Percentiles rank a stretch among this genome's conserved stretches.
Evolutionary conservation across 2,329 filamentous ascomycete species (phyloP).

Genomic region (Colletotrichum limetticola): DNA sequence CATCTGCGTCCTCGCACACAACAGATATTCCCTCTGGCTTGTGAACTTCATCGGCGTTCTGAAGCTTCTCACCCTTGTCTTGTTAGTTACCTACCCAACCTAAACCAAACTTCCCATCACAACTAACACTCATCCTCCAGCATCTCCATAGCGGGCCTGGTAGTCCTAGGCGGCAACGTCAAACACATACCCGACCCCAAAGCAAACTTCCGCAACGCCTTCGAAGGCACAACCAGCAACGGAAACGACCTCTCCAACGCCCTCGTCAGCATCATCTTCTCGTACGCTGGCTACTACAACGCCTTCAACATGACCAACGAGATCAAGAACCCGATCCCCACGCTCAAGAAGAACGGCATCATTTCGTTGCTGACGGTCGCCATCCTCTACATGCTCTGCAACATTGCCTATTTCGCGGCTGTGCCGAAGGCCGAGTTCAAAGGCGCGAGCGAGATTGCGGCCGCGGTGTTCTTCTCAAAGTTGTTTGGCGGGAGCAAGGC

Average conservation of each 20-base stretch:
- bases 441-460: constrained; percentile 63
- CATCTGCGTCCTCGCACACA: constrained; percentile 63
- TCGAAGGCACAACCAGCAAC: constrained; percentile 46
- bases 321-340: constrained; percentile 68
- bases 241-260: constrained; percentile 55
- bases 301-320: constrained; percentile 72
- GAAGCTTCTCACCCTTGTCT: constrained; percentile 71
- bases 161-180: constrained; percentile 61
- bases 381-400: constrained; percentile 67
- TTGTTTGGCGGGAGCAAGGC: constrained; percentile 60
- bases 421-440: constrained; percentile 65
- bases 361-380: constrained; percentile 62
- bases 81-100: constrained; percentile 42
- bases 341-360: constrained; percentile 60
- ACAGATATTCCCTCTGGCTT: constrained; percentile 65
- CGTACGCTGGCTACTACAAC: constrained; percentile 67
- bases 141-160: constrained; percentile 68
- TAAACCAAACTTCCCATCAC: too few relatives aligned
- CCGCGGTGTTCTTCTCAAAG: constrained; percentile 67
- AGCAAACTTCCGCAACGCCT: constrained; percentile 49
- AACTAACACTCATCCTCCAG: constrained; percentile 7
- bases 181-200: constrained; percentile 44
- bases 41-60: constrained; percentile 67
- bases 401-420: constrained; percentile 68
- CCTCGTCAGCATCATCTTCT: constrained; percentile 68